Base-by-base conservation (phyloP, 192 early-diverging fungal genomes). In the Coemansia javaensis region DNA sequence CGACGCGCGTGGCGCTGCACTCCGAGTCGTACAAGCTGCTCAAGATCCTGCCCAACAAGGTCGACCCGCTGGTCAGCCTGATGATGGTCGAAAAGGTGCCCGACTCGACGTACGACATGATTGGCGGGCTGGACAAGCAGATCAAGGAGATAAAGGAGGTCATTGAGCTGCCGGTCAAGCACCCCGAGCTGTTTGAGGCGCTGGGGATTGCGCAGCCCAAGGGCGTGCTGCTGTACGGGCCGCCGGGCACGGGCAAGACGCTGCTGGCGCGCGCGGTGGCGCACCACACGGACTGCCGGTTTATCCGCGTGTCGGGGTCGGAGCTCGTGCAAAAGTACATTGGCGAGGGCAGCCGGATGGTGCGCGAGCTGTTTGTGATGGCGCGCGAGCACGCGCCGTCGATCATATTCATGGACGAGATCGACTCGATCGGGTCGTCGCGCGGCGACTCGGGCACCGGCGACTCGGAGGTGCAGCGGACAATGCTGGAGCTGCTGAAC, bases 31-130 rank as follows among this genome's bases (percentile, higher is more conserved):
- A 94, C 59, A 84, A 88, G 66, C 82, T 99, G 37, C 85, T 93
- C 79, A 93, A 94, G 77, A 84, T 99, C 20, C 62, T 99, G 34
- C 93, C 94, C 33, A 97, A 95, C 77, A 93, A 97, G 59, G 85
- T 99, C 41, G 97, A 99, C 65, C 97, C 97, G n/a, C 81, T 99
- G 32, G 97, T 99, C 16, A 90, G 87, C n/a, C 81, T 99, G 42
- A 99, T 99, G 97, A 99, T 97, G 97, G 93, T 99, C 12, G 97
- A 99, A 65, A 99, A 99, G 75, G 97, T 97, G 14, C 97, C 97
- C 22, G 94, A 97, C 72, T 95, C 92, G 47, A 97, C 97, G 12
- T 99, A 99, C 65, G 97, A 97, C 43, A 93, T 95, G 91, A 88
- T 99, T 51, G 97, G 97, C 60, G 97, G 97, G 50, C 82, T 99